Evolutionary conservation across 306 rosid species (phyloP).

Genomic region (Comarum palustre): DNA sequence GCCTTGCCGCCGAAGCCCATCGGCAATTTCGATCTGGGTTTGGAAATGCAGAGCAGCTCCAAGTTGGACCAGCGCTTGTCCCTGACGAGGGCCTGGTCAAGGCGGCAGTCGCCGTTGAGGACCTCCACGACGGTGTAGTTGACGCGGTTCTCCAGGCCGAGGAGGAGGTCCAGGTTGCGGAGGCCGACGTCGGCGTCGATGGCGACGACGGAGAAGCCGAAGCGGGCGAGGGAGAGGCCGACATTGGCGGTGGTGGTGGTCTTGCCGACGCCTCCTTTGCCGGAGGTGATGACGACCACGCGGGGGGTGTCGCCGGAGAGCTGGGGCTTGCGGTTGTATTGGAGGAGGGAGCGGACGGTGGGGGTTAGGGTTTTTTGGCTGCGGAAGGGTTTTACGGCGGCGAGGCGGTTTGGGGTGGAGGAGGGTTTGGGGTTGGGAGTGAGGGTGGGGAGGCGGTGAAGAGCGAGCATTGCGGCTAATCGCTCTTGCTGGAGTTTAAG

Average conservation of each 20-base stretch:
- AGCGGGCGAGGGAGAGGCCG: slow-evolving; percentile 90
- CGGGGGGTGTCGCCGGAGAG: slow-evolving; percentile 90
- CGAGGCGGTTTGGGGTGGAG: slow-evolving; percentile 25
- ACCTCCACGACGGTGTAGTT: slow-evolving; percentile 89
- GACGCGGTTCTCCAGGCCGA: slow-evolving; percentile 94
- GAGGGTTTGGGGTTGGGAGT: slow-evolving; percentile 28
- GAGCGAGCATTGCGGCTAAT: slow-evolving; percentile 44
- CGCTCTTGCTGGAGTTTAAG: too few species aligned
- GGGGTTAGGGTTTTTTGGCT: slow-evolving; percentile 35
- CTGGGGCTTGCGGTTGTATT: slow-evolving; percentile 89
- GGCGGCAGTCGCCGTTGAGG: slow-evolving; percentile 91
- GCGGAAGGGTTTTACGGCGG: slow-evolving; percentile 7
- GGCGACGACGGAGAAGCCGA: slow-evolving; percentile 94
- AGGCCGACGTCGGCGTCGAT: slow-evolving; percentile 95
- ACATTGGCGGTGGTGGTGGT: slow-evolving; percentile 93
- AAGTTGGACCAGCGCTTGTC: slow-evolving; percentile 97
- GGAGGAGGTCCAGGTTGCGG: slow-evolving; percentile 93
- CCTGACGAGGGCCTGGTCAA: slow-evolving; percentile 89
- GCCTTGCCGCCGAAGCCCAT: slow-evolving; percentile 93
- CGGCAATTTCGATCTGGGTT: slow-evolving; percentile 84
- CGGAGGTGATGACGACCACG: slow-evolving; percentile 85
- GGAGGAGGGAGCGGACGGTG: slow-evolving; percentile 50
- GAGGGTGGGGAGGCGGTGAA: slow-evolving; percentile 36
- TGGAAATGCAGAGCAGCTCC: slow-evolving; percentile 87
- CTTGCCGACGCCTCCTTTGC: slow-evolving; percentile 91